A percentile compares a stretch with the other conserved stretches of the same genome.
phyloP scores from a whole-genome alignment of 2,329 filamentous ascomycete species.

The Colletotrichum endophyticum region DNA sequence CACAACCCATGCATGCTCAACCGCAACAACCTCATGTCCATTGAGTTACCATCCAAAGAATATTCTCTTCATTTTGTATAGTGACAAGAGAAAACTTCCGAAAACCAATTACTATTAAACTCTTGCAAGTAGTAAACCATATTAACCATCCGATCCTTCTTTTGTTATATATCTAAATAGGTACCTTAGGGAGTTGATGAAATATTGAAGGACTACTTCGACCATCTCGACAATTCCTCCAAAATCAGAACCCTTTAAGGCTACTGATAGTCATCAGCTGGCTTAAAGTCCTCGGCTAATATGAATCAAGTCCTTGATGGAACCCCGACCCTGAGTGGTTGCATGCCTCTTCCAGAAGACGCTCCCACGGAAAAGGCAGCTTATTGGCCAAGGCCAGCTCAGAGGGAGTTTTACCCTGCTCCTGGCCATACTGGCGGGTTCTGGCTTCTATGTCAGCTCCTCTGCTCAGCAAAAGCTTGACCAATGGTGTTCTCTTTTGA shows the following conservation, averaged over 20 bases:
- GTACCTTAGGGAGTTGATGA: not conserved
- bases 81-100: not conserved
- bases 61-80: not conserved
- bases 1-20: not conserved
- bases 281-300: not conserved
- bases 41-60: not conserved
- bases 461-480: not conserved
- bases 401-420: not conserved
- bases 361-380: not conserved
- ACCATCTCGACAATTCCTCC: not conserved
- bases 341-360: not conserved
- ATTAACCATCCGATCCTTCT: not conserved
- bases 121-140: not conserved
- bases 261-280: not conserved
- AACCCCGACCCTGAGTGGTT: not conserved
- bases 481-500: not conserved
- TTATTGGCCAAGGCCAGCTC: not conserved
- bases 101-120: not conserved
- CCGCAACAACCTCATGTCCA: not conserved
- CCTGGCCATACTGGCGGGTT: not conserved
- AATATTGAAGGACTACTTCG: not conserved
- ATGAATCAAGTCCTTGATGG: not conserved
- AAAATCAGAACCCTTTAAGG: not conserved
- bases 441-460: not conserved
- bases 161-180: not conserved